Conservation (phyloP, 805 yeast genomes). For the Wickerhamomyces bovis region DNA sequence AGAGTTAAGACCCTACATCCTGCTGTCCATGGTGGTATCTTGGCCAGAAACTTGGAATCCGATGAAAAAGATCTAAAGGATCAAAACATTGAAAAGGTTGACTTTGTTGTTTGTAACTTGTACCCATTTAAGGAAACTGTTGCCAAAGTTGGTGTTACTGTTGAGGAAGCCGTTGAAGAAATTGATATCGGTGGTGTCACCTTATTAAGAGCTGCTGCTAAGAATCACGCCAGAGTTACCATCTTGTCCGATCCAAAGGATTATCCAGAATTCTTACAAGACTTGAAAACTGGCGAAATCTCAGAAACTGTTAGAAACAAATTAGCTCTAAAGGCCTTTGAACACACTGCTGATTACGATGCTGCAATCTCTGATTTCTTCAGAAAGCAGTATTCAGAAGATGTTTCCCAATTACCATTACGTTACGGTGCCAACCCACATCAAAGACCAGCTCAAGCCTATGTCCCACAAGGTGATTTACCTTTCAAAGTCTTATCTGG, state of each 20-base stretch:
- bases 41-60: slow-evolving; percentile 86
- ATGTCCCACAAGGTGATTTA: slow-evolving; percentile 74
- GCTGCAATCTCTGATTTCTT: slow-evolving; percentile 93
- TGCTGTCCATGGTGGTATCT: slow-evolving; percentile 96
- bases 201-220: slow-evolving; percentile 95
- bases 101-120: slow-evolving; percentile 93
- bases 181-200: slow-evolving; percentile 98
- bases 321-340: slow-evolving; percentile 93
- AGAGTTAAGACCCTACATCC: slow-evolving; percentile 98
- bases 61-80: slow-evolving; percentile 85
- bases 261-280: slow-evolving; percentile 81
- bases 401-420: slow-evolving; percentile 80
- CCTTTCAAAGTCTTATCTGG: slow-evolving; percentile 94
- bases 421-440: slow-evolving; percentile 99
- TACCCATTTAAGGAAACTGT: slow-evolving; percentile 98
- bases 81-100: slow-evolving; percentile 93
- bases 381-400: slow-evolving; percentile 94
- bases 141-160: slow-evolving; percentile 90
- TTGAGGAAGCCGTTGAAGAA: slow-evolving; percentile 97
- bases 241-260: slow-evolving; percentile 93
- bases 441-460: slow-evolving; percentile 99
- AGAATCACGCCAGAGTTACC: slow-evolving; percentile 94
- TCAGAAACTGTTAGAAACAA: slow-evolving; percentile 69
- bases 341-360: slow-evolving; percentile 97
- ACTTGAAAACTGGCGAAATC: slow-evolving; percentile 62